Evolutionary conservation across 2,329 filamentous ascomycete genomes (phyloP).

Genomic region (Ilyonectria mors-panacis): DNA sequence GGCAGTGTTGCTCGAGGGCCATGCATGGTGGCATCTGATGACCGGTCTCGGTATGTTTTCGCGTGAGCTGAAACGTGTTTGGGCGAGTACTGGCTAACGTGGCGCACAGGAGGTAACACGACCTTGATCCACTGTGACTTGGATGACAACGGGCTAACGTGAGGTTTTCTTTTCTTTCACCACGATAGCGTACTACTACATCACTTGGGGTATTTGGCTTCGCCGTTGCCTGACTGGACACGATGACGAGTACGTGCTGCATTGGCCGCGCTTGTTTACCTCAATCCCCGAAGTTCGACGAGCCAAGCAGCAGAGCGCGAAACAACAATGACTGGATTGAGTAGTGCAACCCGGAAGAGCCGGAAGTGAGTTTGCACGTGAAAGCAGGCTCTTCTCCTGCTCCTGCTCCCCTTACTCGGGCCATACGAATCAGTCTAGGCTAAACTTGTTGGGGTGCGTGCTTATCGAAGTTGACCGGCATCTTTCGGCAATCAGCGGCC

Average conservation of each 20-base stretch:
- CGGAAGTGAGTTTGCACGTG: slow-evolving; percentile 20
- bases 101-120: slow-evolving; percentile 38
- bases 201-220: slow-evolving; percentile 87
- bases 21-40: slow-evolving; percentile 80
- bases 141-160: slow-evolving; percentile 32
- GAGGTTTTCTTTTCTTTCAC: neutral
- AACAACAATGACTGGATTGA: slow-evolving; percentile 28
- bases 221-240: slow-evolving; percentile 81
- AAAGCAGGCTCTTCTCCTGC: slow-evolving; percentile 3
- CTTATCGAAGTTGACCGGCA: neutral
- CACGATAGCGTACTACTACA: slow-evolving; percentile 81
- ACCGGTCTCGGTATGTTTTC: slow-evolving; percentile 75
- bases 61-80: neutral
- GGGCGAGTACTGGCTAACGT: slow-evolving; percentile 15
- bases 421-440: neutral
- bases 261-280: slow-evolving; percentile 76
- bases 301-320: slow-evolving; percentile 46
- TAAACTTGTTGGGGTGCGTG: neutral
- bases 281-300: slow-evolving; percentile 65
- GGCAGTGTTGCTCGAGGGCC: slow-evolving; percentile 77
- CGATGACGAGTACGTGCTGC: slow-evolving; percentile 79
- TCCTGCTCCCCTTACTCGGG: neutral
- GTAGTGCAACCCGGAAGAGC: slow-evolving; percentile 2
- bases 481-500: neutral
- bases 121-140: neutral